Evolutionary conservation across 768 basidiomycete genomes (phyloP), one percentile per base, ranked within the genome.

Genomic region (Hygrocybe punicea): DNA sequence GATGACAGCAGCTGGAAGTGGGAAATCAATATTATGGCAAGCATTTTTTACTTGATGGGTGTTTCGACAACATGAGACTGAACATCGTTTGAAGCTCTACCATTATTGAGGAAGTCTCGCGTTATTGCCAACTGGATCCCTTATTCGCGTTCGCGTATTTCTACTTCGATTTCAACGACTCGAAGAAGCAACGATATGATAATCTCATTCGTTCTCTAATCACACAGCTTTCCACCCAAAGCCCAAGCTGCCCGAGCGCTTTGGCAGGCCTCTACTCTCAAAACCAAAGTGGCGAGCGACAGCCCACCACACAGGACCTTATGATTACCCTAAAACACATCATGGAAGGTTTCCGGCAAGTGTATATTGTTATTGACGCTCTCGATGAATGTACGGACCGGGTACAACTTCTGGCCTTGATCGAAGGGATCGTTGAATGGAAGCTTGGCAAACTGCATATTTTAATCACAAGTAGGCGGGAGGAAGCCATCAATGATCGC

Each of bases 341-440:
- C 34, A 47, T 63, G 29, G 42, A 39, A 35, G 50, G 36, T 21
- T 56, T 51, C 52, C 23, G 34, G 29, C 0, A 61, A 57, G 1
- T 39, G 19, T 67, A 62, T 36, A 40, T 68, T 36, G 44, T 68
- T 6, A 25, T 67, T 19, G 67, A 68, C 44, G 66, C 58, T 0
- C 52, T 67, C 1, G 66, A 68, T 29, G 67, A 68, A 47, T 64
- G 60, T n/a, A 35, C 50, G n/a, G 57, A 63, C n/a, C 47, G 51
- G 9, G 44, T 49, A 3, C 40, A 56, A 13, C 37, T 67, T 6
- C 51, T 62, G 6, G 47, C 33, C 8, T 42, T 58, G 9, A 51
- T 62, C 14, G 60, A 25, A 36, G 25, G 40, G 33, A 56, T 57
- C n/a, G n/a, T n/a, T n/a, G n/a, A n/a, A n/a, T 37, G 24, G 5